These are phyloP conservation scores for Holtermanniella nyarrowii DNA, from an alignment of 768 basidiomycete species.

Conservation along the genomic window DNA sequence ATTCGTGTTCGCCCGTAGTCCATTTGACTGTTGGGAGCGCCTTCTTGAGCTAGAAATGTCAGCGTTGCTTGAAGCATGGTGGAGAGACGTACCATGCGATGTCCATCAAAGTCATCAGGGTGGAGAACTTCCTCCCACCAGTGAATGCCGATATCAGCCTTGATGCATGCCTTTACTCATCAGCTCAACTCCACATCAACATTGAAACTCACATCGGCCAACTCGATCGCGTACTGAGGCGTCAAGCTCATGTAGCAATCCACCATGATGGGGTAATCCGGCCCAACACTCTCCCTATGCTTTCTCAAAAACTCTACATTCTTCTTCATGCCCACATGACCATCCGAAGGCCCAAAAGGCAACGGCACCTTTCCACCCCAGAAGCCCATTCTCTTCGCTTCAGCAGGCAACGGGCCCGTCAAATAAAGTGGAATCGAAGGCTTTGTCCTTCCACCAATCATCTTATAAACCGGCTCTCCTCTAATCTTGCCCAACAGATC, in stretches of 20 bases:
- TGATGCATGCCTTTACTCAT: conserved; percentile 25
- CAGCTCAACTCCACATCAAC: background rate
- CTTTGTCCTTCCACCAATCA: conserved; percentile 43
- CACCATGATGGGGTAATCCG: conserved; percentile 42
- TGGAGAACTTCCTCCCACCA: conserved; percentile 44
- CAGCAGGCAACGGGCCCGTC: conserved; percentile 39
- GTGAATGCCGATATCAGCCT: conserved; percentile 42
- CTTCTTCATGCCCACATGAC: conserved; percentile 39
- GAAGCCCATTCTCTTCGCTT: conserved; percentile 42
- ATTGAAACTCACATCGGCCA: conserved; percentile 29
- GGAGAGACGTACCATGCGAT: conserved; percentile 11
- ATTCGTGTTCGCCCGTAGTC: conserved; percentile 45
- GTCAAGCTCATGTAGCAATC: conserved; percentile 41
- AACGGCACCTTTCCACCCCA: conserved; percentile 43
- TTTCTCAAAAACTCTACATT: conserved; percentile 40
- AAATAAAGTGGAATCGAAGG: conserved; percentile 42
- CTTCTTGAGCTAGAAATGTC: conserved; percentile 33
- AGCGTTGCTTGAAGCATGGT: background rate
- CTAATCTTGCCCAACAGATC: conserved; percentile 43
- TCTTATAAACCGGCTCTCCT: conserved; percentile 43
- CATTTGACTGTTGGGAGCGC: conserved; percentile 40
- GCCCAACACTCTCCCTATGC: conserved; percentile 37
- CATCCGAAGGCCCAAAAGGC: conserved; percentile 41
- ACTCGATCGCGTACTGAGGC: conserved; percentile 39
- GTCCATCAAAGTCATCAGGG: conserved; percentile 43